Evolutionary conservation across 2,329 filamentous ascomycete genomes (phyloP).

Genomic region (Simplicillium aogashimaense): DNA sequence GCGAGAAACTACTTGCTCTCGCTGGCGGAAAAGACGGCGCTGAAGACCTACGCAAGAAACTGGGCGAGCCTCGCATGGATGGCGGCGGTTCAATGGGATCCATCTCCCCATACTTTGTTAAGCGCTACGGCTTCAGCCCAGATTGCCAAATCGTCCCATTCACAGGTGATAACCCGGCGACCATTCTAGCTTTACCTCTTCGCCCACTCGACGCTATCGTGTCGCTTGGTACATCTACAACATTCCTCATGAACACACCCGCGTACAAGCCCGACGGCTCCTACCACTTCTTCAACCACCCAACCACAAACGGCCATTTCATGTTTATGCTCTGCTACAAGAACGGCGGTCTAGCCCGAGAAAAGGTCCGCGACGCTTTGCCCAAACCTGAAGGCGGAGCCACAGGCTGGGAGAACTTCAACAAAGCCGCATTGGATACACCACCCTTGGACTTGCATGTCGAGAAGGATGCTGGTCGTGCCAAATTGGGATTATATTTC

Average conservation of each 20-base stretch:
- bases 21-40: conserved; percentile 58
- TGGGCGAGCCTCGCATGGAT: conserved; percentile 71
- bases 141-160: conserved; percentile 75
- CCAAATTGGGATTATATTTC: conserved; percentile 90
- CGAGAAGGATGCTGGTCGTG: conserved; percentile 35
- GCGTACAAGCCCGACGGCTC: conserved; percentile 79
- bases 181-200: conserved; percentile 83
- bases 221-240: conserved; percentile 88
- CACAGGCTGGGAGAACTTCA: conserved; percentile 71
- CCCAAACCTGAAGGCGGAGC: conserved; percentile 36
- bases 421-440: conserved; percentile 57
- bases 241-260: conserved; percentile 95
- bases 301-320: conserved; percentile 79
- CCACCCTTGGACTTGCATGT: conserved; percentile 57
- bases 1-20: conserved; percentile 64
- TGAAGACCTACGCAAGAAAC: conserved; percentile 59
- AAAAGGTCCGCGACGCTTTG: conserved; percentile 76
- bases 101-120: conserved; percentile 69
- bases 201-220: conserved; percentile 87
- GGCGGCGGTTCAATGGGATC: conserved; percentile 69
- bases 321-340: conserved; percentile 99
- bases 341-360: conserved; percentile 88
- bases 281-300: conserved; percentile 98
- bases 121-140: conserved; percentile 65
- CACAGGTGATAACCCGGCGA: conserved; percentile 93